Percentiles rank a stretch among this genome's conserved stretches.
Evolutionary conservation across 1,284 basidiomycete species (phyloP).

Genomic region (Taiwanofungus camphoratus): DNA sequence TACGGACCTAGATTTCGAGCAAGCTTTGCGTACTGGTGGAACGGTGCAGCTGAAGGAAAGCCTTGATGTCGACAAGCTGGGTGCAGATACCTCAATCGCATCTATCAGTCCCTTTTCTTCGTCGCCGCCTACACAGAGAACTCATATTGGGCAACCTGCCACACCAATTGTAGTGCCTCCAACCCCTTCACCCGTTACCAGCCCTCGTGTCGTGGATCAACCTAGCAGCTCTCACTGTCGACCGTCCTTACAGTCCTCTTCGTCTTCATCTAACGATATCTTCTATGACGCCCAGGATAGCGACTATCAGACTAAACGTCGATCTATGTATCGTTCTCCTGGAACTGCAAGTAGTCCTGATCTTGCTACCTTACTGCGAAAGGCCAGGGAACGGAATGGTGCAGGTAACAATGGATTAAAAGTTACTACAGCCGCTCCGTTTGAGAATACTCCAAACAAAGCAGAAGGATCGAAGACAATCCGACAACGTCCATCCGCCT

Average conservation of each 20-base stretch:
- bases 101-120: slow-evolving; percentile 25
- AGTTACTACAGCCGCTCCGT: slow-evolving; percentile 46
- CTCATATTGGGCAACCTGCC: slow-evolving; percentile 31
- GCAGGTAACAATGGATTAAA: slow-evolving; percentile 39
- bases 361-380: slow-evolving; percentile 75
- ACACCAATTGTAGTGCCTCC: slow-evolving; percentile 54
- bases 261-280: slow-evolving; percentile 44
- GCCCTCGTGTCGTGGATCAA: slow-evolving; percentile 20
- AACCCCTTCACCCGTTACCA: slow-evolving; percentile 39
- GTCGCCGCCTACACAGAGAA: slow-evolving; percentile 22
- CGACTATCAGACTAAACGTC: slow-evolving; percentile 65
- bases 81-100: slow-evolving; percentile 34
- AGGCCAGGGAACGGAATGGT: slow-evolving; percentile 63
- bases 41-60: slow-evolving; percentile 67
- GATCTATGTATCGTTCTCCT: slow-evolving; percentile 81
- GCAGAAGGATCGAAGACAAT: slow-evolving; percentile 11
- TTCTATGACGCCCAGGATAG: slow-evolving; percentile 60
- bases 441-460: slow-evolving; percentile 18
- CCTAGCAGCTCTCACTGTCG: slow-evolving; percentile 19
- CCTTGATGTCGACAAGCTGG: slow-evolving; percentile 60
- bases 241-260: slow-evolving; percentile 32
- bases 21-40: slow-evolving; percentile 56
- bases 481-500: slow-evolving; percentile 33
- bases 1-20: slow-evolving; percentile 74
- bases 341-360: slow-evolving; percentile 88